Percentiles rank a stretch among this genome's conserved stretches.
Evolutionary conservation across 148 eudicot genomes (phyloP).

Genomic region (Salicornia ramosissima): DNA sequence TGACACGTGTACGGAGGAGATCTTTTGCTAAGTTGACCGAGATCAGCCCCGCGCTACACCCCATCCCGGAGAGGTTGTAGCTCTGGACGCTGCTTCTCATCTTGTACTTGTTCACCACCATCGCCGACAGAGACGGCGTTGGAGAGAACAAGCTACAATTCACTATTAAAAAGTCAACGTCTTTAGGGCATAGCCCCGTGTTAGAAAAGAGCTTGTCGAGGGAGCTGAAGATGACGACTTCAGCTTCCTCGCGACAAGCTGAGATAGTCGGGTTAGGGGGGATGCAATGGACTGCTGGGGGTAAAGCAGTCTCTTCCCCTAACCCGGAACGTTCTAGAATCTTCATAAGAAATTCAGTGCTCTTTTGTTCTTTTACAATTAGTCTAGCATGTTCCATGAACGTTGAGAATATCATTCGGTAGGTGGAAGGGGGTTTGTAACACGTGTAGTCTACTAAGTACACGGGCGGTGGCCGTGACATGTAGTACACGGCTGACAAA

Average conservation of each 20-base stretch:
- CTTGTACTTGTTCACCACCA: slow-evolving; percentile 41
- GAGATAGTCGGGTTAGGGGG: slow-evolving; percentile 32
- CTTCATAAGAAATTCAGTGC: slow-evolving; percentile 38
- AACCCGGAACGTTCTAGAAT: slow-evolving; percentile 44
- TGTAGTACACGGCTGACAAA: slow-evolving; percentile 29
- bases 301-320: slow-evolving; percentile 41
- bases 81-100: slow-evolving; percentile 42
- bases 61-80: slow-evolving; percentile 48
- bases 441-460: slow-evolving; percentile 47
- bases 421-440: slow-evolving; percentile 39
- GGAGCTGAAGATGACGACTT: slow-evolving; percentile 27
- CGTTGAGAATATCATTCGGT: slow-evolving; percentile 40
- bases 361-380: slow-evolving; percentile 31
- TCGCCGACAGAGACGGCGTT: slow-evolving; percentile 40
- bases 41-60: slow-evolving; percentile 44
- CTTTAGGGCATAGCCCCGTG: slow-evolving; percentile 33
- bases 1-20: slow-evolving; percentile 31
- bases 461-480: slow-evolving; percentile 35
- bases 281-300: slow-evolving; percentile 30
- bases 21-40: slow-evolving; percentile 33
- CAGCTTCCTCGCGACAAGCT: slow-evolving; percentile 33
- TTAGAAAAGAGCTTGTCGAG: slow-evolving; percentile 34
- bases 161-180: slow-evolving; percentile 34
- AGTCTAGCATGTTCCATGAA: slow-evolving; percentile 43
- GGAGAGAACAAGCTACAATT: slow-evolving; percentile 46